phyloP scores from a whole-genome alignment of 768 basidiomycete genomes.

The Gymnopilus dilepis region DNA sequence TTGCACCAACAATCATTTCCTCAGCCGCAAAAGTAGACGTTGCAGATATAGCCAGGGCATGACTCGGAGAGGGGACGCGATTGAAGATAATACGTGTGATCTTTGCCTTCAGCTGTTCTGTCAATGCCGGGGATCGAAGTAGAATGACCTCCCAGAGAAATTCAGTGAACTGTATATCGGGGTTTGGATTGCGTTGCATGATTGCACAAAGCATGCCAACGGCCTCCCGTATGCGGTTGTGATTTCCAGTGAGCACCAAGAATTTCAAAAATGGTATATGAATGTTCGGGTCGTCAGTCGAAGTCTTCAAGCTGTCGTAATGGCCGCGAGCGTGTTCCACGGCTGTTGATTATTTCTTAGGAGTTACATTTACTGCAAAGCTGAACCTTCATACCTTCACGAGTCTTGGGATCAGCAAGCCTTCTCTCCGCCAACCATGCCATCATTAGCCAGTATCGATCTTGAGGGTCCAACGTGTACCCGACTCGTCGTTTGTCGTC shows the following conservation, averaged over 20 bases:
- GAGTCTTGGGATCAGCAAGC: neutral
- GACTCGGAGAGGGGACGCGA: slow-evolving; percentile 29
- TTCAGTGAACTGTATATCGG: slow-evolving; percentile 39
- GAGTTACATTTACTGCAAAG: too few relatives aligned
- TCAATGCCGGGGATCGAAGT: slow-evolving; percentile 28
- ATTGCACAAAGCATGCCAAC: slow-evolving; percentile 42
- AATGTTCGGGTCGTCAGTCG: slow-evolving; percentile 32
- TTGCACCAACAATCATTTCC: neutral
- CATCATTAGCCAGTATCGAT: slow-evolving; percentile 68
- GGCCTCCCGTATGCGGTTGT: slow-evolving; percentile 5
- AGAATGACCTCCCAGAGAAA: slow-evolving; percentile 49
- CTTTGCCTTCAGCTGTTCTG: slow-evolving; percentile 32
- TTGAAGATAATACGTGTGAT: slow-evolving; percentile 41
- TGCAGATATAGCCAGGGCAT: slow-evolving; percentile 10
- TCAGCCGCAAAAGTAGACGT: neutral
- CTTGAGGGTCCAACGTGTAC: slow-evolving; percentile 31
- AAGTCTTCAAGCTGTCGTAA: slow-evolving; percentile 3
- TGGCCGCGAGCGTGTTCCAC: neutral
- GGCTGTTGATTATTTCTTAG: neutral
- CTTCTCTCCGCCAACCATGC: slow-evolving; percentile 16
- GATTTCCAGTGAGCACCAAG: slow-evolving; percentile 37
- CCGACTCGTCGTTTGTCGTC: slow-evolving; percentile 1
- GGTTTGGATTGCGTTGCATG: slow-evolving; percentile 37
- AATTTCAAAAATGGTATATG: slow-evolving; percentile 52
- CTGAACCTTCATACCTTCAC: slow-evolving; percentile 10